Evolutionary conservation across 139 green algal genomes (phyloP), one percentile per base, ranked within the genome.

Genomic region (Micromonas pusilla): DNA sequence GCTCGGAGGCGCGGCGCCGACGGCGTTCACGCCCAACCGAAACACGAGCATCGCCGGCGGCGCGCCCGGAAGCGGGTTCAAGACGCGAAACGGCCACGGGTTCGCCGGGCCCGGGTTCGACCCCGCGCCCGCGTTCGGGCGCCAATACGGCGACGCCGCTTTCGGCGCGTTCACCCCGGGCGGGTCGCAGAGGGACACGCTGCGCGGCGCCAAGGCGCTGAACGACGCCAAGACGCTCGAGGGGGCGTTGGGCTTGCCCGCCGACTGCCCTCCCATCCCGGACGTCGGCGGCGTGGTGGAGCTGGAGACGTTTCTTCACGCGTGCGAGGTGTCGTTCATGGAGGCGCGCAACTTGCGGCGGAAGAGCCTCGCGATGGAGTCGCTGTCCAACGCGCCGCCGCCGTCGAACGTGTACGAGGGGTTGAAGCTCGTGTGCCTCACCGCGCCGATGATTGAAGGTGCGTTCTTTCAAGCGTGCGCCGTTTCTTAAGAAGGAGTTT

Each of bases 241-340:
- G 45, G 20, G 45, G 26, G 28, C 66, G 16, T 16, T 16, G 20
- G 36, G 13, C 16, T 26, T 75, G 30, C 68, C 68, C 19, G 19
- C 37, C 13, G 30, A 62, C 36, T 36, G 34, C 20, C n/a, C 36
- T 33, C 34, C 37, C 19, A 62, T 75, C 21, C 30, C 62, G 25
- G 31, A 70, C 20, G 26, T 34, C 63, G 31, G 34, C 1, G 62
- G 53, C 21, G 34, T 36, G 37, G 31, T 75, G 21, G 68, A 75
- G 32, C 33, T 75, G 21, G 37, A 60, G 1, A 34, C 37, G 21
- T 75, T 75, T 3, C 53, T 63, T 32, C 37, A 75, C 9, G 68
- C 68, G 31, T 75, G 68, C 6, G 37, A 75, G 38, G 37, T 75
- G 52, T 75, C 68, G 4, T 75, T 75, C 37, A 62, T 75, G 37